Evolutionary conservation across 345 rosid species (phyloP).

Genomic region (Hypericum perforatum): DNA sequence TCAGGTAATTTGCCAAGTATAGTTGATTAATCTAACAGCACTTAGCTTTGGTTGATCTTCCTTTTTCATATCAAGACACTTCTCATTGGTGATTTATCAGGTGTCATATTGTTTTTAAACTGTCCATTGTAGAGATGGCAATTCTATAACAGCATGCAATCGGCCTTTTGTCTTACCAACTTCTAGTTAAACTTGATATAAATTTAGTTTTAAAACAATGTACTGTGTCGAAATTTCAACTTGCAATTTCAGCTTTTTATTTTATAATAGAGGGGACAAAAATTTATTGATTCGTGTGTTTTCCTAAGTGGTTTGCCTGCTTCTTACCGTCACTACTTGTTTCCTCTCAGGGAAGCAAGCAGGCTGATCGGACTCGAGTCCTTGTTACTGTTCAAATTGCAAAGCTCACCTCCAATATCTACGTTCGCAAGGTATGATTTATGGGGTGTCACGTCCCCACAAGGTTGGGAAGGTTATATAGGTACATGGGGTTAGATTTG

Average conservation of each 20-base stretch:
- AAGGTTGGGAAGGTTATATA: neutral
- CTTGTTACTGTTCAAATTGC: slow-evolving; percentile 30
- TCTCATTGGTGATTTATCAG: too few species aligned
- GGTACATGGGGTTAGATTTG: too few species aligned
- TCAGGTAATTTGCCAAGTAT: slow-evolving; percentile 35
- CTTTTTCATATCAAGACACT: neutral
- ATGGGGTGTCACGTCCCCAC: neutral
- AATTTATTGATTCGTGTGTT: neutral
- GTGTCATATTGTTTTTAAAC: too few species aligned
- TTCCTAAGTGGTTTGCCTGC: neutral
- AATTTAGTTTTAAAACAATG: too few species aligned
- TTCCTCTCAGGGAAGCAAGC: slow-evolving; percentile 35
- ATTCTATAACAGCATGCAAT: too few species aligned
- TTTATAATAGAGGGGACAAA: neutral
- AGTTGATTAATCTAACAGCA: neutral
- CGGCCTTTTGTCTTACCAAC: too few species aligned
- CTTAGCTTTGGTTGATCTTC: neutral
- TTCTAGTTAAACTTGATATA: too few species aligned
- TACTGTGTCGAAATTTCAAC: too few species aligned
- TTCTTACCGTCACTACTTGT: neutral
- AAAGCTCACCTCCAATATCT: slow-evolving; percentile 46
- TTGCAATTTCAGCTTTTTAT: neutral
- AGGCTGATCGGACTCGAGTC: slow-evolving; percentile 20
- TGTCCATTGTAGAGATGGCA: too few species aligned
- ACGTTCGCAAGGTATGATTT: slow-evolving; percentile 53